Evolutionary conservation across 176 grass and related monocot species (phyloP).

Genomic region (Eleusine indica): DNA sequence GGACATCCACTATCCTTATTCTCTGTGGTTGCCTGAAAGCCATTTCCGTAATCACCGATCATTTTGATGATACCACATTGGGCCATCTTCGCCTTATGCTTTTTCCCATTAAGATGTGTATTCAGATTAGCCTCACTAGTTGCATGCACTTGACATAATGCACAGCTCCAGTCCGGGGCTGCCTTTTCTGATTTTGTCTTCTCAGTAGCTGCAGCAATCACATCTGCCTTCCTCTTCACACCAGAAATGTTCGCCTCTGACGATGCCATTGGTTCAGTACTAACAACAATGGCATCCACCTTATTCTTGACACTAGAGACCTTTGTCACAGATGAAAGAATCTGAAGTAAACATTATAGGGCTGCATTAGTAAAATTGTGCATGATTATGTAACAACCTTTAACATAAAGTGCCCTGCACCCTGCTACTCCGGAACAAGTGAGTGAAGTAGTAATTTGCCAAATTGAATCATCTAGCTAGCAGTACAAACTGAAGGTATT

Average conservation of each 20-base stretch:
- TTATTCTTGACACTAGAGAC: constrained; percentile 30
- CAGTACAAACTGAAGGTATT: background rate
- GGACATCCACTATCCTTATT: constrained; percentile 3
- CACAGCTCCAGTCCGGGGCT: constrained; percentile 48
- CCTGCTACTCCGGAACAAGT: constrained; percentile 1
- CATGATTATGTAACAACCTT: constrained; percentile 10
- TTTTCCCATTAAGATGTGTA: constrained; percentile 44
- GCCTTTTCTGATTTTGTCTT: constrained; percentile 17
- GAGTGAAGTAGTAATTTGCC: background rate
- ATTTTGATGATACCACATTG: constrained; percentile 2
- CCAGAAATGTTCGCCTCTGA: constrained; percentile 3
- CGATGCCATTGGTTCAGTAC: background rate
- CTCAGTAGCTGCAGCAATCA: background rate
- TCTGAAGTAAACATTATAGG: constrained; percentile 36
- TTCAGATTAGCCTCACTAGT: constrained; percentile 43
- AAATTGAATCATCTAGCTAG: constrained; percentile 9
- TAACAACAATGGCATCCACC: background rate
- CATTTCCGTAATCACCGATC: background rate
- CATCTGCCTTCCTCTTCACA: constrained; percentile 34
- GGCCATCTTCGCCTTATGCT: constrained; percentile 42
- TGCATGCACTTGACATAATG: constrained; percentile 47
- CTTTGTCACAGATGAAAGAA: constrained; percentile 19
- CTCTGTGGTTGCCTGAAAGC: background rate
- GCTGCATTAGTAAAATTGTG: constrained; percentile 18
- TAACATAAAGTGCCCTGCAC: background rate